phyloP scores from a whole-genome alignment of 176 grass and related monocot species.

The Guadua angustifolia region DNA sequence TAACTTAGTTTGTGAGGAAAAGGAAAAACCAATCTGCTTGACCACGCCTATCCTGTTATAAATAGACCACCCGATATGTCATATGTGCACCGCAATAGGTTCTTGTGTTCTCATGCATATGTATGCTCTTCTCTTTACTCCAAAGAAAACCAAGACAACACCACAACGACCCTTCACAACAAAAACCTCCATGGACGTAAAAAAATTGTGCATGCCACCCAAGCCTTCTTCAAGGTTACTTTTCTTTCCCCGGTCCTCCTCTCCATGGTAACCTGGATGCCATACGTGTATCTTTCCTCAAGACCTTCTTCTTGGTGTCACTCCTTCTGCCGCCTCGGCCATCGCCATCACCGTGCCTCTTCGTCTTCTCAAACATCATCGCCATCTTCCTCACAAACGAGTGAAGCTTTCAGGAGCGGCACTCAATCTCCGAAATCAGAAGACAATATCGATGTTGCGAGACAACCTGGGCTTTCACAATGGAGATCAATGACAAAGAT shows the following conservation, averaged over 20 bases:
- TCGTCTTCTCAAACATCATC: constrained; percentile 68
- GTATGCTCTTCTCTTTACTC: not conserved
- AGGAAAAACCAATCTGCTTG: not conserved
- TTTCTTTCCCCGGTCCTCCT: constrained; percentile 30
- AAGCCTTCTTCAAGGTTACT: constrained; percentile 9
- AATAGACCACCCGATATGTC: constrained; percentile 15
- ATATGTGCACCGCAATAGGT: not conserved
- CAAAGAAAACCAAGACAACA: constrained; percentile 8
- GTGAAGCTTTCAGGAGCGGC: constrained; percentile 38
- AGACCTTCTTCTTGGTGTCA: constrained; percentile 46
- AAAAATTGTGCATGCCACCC: not conserved
- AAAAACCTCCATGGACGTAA: not conserved
- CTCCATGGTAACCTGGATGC: constrained; percentile 43
- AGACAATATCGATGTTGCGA: not conserved
- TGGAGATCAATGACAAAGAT: not conserved
- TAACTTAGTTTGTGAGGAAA: constrained; percentile 24
- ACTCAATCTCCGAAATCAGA: not conserved
- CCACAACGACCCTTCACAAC: not conserved
- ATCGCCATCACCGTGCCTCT: constrained; percentile 46
- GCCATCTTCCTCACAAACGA: constrained; percentile 56
- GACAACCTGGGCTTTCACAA: not conserved
- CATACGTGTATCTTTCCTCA: constrained; percentile 31
- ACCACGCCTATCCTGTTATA: constrained; percentile 2
- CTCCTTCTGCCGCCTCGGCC: constrained; percentile 28
- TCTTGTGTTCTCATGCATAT: constrained; percentile 34